Base-by-base conservation (phyloP, 78 protist genomes). In the Mantamonas sphyraenae region DNA sequence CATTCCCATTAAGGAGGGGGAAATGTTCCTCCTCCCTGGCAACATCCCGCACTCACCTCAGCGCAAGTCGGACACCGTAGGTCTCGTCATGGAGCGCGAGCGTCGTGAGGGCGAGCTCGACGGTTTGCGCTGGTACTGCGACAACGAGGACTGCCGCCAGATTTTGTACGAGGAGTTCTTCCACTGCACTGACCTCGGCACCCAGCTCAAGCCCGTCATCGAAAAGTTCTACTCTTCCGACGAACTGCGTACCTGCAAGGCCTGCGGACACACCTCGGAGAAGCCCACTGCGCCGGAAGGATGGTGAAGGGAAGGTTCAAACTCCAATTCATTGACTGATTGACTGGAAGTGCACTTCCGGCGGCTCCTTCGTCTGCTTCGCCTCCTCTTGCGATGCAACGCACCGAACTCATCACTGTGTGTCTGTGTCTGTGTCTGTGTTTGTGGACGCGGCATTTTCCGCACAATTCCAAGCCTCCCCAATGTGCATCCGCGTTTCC, bases 71-170 rank as follows among this genome's bases (percentile, higher is more conserved):
- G 45, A 56, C 14, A 42, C 63, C 24, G 42, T 77, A 2, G 89
- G 89, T 0, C 63, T 83, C 14, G 89, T 83, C 20, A 31, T 83
- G 24, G 89, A 83, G 51, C 51, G 82, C 2, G 55, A 63, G 45
- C 47, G 89, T 22, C 28, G 0, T 7, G 45, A 3, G 28, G 16
- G 1, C 22, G 84, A 83, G 38, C 0, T 66, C 24, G 89, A 83
- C 58, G 30, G 64, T 31, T 37, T 83, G 14, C 53, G 84, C n/a
- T 83, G 74, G 59, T 69, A 55, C 76, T 47, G 53, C 28, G 22
- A n/a, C 24, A 5, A 12, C 67, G 62, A 64, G 43, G 37, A 64
- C 0, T 33, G 31, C 37, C 20, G 56, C n/a, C 35, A 47, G 30
- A 2, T 3, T 1, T 72, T 79, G 43, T 47, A 63, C 22, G 64